These are phyloP conservation scores for Acacia crassicarpa DNA, from an alignment of 306 rosid species.

Conservation along the genomic window DNA sequence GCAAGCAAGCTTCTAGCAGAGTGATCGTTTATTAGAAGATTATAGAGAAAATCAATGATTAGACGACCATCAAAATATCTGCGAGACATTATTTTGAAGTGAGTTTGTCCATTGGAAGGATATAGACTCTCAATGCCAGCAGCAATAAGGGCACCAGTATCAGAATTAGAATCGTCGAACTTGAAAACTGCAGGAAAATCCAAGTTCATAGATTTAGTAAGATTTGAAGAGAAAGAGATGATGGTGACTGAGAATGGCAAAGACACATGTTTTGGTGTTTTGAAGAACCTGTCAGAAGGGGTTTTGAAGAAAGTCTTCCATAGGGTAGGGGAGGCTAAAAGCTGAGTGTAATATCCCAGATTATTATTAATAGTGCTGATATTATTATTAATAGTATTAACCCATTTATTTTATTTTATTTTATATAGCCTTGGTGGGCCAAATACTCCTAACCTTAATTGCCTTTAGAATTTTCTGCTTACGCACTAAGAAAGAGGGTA, in stretches of 20 bases:
- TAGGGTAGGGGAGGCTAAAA: slow-evolving; percentile 43
- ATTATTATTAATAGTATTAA: too few species aligned
- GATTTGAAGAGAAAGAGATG: slow-evolving; percentile 43
- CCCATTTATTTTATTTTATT: too few species aligned
- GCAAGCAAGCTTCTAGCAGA: not conserved
- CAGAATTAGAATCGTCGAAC: slow-evolving; percentile 91
- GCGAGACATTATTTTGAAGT: slow-evolving; percentile 71
- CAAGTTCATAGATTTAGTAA: slow-evolving; percentile 52
- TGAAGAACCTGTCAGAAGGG: slow-evolving; percentile 55
- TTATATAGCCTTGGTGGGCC: too few species aligned
- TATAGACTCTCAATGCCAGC: slow-evolving; percentile 63
- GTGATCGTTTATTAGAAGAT: not conserved
- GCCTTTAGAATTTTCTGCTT: too few species aligned
- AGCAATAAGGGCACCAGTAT: slow-evolving; percentile 69
- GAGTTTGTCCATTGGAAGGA: slow-evolving; percentile 65
- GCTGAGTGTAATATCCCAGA: too few species aligned
- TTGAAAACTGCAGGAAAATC: slow-evolving; percentile 74
- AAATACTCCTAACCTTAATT: too few species aligned
- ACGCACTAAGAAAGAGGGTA: too few species aligned
- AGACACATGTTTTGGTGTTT: slow-evolving; percentile 30
- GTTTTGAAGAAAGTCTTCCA: slow-evolving; percentile 58
- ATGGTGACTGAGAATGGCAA: slow-evolving; percentile 38
- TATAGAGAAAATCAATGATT: slow-evolving; percentile 76
- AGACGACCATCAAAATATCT: slow-evolving; percentile 92
- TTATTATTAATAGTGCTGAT: too few species aligned